Evolutionary conservation across 495 filamentous ascomycete genomes (phyloP).

Genomic region (Xanthoparmelia taractica): DNA sequence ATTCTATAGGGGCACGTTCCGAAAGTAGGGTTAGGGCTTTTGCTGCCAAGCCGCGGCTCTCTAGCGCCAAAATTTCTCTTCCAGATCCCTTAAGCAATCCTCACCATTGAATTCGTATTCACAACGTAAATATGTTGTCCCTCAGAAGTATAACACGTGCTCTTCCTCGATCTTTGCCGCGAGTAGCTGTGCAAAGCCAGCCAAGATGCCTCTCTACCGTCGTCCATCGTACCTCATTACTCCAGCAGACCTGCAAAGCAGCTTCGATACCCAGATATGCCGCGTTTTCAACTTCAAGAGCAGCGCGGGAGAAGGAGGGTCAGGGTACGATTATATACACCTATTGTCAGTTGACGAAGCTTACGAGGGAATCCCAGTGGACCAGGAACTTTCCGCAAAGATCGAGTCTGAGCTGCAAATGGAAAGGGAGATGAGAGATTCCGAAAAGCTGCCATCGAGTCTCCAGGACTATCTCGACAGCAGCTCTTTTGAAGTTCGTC

Average conservation of each 20-base stretch:
- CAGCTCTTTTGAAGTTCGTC: slow-evolving; percentile 47
- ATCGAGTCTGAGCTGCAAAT: slow-evolving; percentile 67
- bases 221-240: slow-evolving; percentile 38
- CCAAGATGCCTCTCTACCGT: slow-evolving; percentile 45
- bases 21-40: too few species aligned
- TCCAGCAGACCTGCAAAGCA: slow-evolving; percentile 46
- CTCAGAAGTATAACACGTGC: slow-evolving; percentile 64
- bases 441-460: slow-evolving; percentile 50
- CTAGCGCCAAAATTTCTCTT: slow-evolving; percentile 18
- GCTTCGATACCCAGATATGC: slow-evolving; percentile 49
- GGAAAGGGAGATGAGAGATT: slow-evolving; percentile 49
- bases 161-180: slow-evolving; percentile 58
- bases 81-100: background rate
- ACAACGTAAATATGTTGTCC: slow-evolving; percentile 53
- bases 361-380: slow-evolving; percentile 37
- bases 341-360: slow-evolving; percentile 1
- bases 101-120: slow-evolving; percentile 29
- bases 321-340: slow-evolving; percentile 38
- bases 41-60: background rate
- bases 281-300: slow-evolving; percentile 64
- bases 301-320: slow-evolving; percentile 48
- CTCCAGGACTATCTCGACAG: slow-evolving; percentile 69
- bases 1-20: too few species aligned
- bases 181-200: slow-evolving; percentile 47
- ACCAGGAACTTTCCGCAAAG: slow-evolving; percentile 69